These are phyloP conservation scores for Alternaria burnsii DNA, from an alignment of 2,329 filamentous ascomycete genomes.

Conservation along the genomic window DNA sequence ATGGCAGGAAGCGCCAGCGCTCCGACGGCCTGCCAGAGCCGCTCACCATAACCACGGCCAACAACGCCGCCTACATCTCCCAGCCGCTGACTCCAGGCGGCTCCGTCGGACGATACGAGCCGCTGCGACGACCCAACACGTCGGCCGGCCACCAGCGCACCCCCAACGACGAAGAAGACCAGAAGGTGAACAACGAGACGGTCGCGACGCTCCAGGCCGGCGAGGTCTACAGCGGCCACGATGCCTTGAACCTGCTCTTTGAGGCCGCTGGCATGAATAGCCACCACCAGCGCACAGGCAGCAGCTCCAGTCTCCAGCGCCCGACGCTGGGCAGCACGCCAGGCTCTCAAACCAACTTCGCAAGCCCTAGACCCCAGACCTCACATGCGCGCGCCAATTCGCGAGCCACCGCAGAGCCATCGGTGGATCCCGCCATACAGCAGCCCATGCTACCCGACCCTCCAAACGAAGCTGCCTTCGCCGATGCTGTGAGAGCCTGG, in stretches of 20 bases:
- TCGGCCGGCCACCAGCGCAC: slow-evolving; percentile 30
- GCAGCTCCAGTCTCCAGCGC: slow-evolving; percentile 52
- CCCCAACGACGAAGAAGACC: slow-evolving; percentile 60
- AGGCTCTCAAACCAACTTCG: slow-evolving; percentile 46
- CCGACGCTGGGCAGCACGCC: slow-evolving; percentile 47
- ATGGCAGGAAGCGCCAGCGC: slow-evolving; percentile 74
- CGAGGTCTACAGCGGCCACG: slow-evolving; percentile 88
- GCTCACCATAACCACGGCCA: slow-evolving; percentile 28
- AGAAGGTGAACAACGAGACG: slow-evolving; percentile 67
- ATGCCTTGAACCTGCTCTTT: slow-evolving; percentile 89
- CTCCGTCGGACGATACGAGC: slow-evolving; percentile 70
- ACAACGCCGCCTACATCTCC: slow-evolving; percentile 38
- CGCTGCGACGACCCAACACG: slow-evolving; percentile 68
- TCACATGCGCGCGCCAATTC: slow-evolving; percentile 35
- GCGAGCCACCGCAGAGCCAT: slow-evolving; percentile 35
- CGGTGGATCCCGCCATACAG: slow-evolving; percentile 45
- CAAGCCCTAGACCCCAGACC: slow-evolving; percentile 42
- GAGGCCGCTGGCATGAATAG: slow-evolving; percentile 72
- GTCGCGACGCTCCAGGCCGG: slow-evolving; percentile 66
- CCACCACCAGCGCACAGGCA: slow-evolving; percentile 59
- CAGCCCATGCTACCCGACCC: slow-evolving; percentile 40
- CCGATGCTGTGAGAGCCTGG: slow-evolving; percentile 86
- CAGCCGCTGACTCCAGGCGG: slow-evolving; percentile 72
- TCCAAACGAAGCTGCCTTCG: slow-evolving; percentile 50
- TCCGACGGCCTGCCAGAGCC: slow-evolving; percentile 54